A percentile compares a stretch with the other conserved stretches of the same genome.
Evolutionary conservation across 2,329 filamentous ascomycete genomes (phyloP).

Genomic region (Capronia epimyces): DNA sequence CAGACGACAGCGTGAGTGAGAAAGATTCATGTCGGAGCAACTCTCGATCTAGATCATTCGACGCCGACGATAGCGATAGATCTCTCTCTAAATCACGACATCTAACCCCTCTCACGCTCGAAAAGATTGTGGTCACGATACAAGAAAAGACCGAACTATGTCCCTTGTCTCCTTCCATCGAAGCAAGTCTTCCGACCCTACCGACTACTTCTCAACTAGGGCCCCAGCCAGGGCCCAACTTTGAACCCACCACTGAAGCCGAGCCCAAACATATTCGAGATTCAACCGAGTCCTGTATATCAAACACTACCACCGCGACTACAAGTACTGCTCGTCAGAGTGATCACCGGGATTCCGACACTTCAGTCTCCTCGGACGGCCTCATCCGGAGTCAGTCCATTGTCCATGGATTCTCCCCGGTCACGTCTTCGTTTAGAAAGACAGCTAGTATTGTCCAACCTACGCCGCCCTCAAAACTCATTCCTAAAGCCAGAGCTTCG

Average conservation of each 20-base stretch:
- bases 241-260: constrained; percentile 32
- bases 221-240: neutral
- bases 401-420: constrained; percentile 76
- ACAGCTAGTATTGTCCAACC: constrained; percentile 5
- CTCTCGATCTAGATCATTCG: constrained; percentile 24
- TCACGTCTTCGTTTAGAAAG: constrained; percentile 59
- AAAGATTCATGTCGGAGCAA: constrained; percentile 43
- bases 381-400: constrained; percentile 60
- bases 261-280: constrained; percentile 42
- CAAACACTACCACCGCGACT: constrained; percentile 53
- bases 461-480: constrained; percentile 9
- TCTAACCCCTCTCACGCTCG: constrained; percentile 85
- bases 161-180: constrained; percentile 47
- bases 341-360: constrained; percentile 50
- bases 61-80: constrained; percentile 19
- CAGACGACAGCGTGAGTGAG: constrained; percentile 47
- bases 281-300: constrained; percentile 55
- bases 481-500: constrained; percentile 9
- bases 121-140: constrained; percentile 90
- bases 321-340: constrained; percentile 44
- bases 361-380: constrained; percentile 56
- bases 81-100: constrained; percentile 66
- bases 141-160: constrained; percentile 71
- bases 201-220: constrained; percentile 39
- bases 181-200: constrained; percentile 37